A percentile compares a stretch with the other conserved stretches of the same genome.
Conservation (phyloP, 2,329 filamentous ascomycete species). For the Paraphoma chrysanthemicola region DNA sequence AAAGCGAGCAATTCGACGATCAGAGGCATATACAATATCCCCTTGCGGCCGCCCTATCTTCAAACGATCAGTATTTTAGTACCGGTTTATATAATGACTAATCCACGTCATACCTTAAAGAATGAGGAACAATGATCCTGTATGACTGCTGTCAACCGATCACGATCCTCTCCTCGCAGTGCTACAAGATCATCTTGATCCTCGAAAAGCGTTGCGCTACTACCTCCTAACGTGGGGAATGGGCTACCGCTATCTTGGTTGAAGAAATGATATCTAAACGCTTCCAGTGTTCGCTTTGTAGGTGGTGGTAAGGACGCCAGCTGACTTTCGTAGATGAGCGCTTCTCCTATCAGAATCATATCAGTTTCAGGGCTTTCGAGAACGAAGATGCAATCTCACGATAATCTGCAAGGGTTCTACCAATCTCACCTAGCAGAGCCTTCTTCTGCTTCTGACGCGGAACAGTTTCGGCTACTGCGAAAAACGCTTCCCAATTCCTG, state of each 20-base stretch:
- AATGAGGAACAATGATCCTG: constrained; percentile 14
- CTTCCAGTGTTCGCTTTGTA: constrained; percentile 5
- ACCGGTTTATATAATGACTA: background rate
- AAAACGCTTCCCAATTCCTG: background rate
- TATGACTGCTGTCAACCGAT: constrained; percentile 35
- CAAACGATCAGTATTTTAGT: background rate
- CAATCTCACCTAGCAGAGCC: background rate
- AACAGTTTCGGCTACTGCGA: background rate
- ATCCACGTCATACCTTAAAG: background rate
- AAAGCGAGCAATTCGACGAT: constrained; percentile 2
- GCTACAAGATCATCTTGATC: constrained; percentile 30
- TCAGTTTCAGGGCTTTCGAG: background rate
- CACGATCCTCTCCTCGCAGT: constrained; percentile 27
- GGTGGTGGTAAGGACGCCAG: constrained; percentile 12
- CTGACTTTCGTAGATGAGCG: constrained; percentile 13
- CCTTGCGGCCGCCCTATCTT: background rate
- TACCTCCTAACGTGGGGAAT: constrained; percentile 12
- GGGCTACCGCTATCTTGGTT: background rate
- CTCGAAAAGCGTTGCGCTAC: constrained; percentile 11
- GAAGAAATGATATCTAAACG: constrained; percentile 9
- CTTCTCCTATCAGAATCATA: constrained; percentile 13
- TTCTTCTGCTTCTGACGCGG: background rate
- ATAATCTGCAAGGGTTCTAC: background rate
- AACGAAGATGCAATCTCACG: background rate
- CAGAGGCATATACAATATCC: constrained; percentile 6